Base-by-base conservation (phyloP, 805 yeast species). In the Kazachstania martiniae region DNA sequence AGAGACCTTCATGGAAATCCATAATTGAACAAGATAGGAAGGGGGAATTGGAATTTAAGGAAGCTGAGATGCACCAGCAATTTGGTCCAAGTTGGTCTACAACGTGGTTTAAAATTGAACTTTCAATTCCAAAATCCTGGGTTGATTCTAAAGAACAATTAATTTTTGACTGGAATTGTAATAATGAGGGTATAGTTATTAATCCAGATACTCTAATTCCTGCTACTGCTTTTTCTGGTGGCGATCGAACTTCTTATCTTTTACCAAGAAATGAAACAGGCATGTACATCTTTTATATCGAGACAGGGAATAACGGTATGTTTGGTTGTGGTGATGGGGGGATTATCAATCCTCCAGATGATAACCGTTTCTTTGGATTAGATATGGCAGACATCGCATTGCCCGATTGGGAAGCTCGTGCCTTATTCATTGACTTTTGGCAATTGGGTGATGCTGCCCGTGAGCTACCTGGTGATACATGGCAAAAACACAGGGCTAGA, bases 81-180 rank as follows among this genome's bases (percentile, higher is more conserved):
- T 85, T 82, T 53, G 96, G 97, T 0, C 98, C 98, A 3, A 80
- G 93, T 10, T 89, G 98, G 98, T 78, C 89, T 37, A 81, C 97
- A 1, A 93, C 85, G 42, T 89, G 98, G 98, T 85, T 91, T 58
- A 70, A 74, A 43, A 60, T 89, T 14, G 58, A 66, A 10, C 58
- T 83, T 36, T 61, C 63, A n/a, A 62, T 89, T 4, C 94, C 95
- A 0, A 43, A 62, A 12, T 53, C 64, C 3, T 61, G 70, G 66
- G 43, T 59, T 8, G 51, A 63, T 15, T 63, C 66, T 12, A 24
- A 29, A 9, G 74, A 71, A 24, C 66, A 64, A 36, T 67, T 84
- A 25, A 61, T 78, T 33, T 70, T 83, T 37, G 77, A 84, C 40
- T 87, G 93, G 84, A 94, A 89, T 52, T 74, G 86, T 30, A 72